phyloP scores from a whole-genome alignment of 1,284 basidiomycete species.

The Afroboletus lepidellus region DNA sequence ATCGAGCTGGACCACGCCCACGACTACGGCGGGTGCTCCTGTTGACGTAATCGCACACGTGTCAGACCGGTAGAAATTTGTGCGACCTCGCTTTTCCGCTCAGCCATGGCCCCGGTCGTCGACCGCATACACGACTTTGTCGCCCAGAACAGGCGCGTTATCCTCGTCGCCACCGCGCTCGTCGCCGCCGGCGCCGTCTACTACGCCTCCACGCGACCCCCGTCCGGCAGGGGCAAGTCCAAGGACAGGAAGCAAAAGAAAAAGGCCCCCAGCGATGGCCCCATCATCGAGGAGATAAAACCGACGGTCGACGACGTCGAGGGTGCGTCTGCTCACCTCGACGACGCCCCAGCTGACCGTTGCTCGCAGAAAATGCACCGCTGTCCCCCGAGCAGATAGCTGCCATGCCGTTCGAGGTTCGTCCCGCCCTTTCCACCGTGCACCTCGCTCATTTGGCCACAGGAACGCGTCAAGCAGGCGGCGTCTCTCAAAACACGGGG shows the following conservation, averaged over 20 bases:
- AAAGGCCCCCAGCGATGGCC: constrained; percentile 56
- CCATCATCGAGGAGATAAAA: constrained; percentile 71
- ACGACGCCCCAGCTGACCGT: constrained; percentile 4
- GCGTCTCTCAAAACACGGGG: constrained; percentile 85
- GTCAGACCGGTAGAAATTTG: not conserved
- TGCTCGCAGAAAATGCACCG: constrained; percentile 35
- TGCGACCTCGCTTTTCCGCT: not conserved
- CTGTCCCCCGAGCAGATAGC: constrained; percentile 57
- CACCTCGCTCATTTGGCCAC: constrained; percentile 13
- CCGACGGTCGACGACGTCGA: constrained; percentile 40
- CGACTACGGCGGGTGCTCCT: constrained; percentile 13
- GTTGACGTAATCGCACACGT: constrained; percentile 29
- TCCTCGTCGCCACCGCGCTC: constrained; percentile 67
- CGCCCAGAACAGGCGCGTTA: constrained; percentile 69
- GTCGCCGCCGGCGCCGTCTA: constrained; percentile 76
- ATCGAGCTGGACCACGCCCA: constrained; percentile 21
- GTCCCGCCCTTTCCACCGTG: not conserved
- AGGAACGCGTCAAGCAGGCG: constrained; percentile 80
- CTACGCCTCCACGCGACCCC: constrained; percentile 48
- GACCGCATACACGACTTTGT: constrained; percentile 72
- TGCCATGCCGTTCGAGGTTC: constrained; percentile 55
- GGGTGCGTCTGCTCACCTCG: constrained; percentile 28
- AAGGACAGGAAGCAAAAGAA: constrained; percentile 59
- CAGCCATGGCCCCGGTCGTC: constrained; percentile 36
- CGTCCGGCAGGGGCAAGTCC: constrained; percentile 46